Conservation (phyloP, 1,284 basidiomycete species). For the Exobasidium cylindrosporum region DNA sequence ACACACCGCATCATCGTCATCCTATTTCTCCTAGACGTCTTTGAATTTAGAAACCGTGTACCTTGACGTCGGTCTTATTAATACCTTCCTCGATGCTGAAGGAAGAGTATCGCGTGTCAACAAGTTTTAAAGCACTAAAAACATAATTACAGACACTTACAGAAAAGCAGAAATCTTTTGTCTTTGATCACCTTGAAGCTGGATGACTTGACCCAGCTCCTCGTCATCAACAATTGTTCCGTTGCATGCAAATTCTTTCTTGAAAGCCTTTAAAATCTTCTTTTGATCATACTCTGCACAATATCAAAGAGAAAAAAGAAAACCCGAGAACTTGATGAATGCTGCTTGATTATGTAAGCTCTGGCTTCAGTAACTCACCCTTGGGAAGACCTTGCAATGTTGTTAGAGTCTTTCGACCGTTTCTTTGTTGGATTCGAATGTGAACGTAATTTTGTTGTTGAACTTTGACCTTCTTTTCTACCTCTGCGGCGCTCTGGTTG, state of each 20-base stretch:
- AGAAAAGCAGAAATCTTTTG: slow-evolving; percentile 69
- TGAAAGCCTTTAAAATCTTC: slow-evolving; percentile 98
- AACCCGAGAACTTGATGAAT: background rate
- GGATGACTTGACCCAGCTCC: slow-evolving; percentile 95
- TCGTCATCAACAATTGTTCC: slow-evolving; percentile 95
- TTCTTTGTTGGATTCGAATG: slow-evolving; percentile 87
- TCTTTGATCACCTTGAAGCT: slow-evolving; percentile 98
- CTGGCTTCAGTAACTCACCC: slow-evolving; percentile 64
- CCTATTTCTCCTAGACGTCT: background rate
- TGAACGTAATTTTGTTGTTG: slow-evolving; percentile 55
- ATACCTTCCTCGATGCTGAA: slow-evolving; percentile 46
- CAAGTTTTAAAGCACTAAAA: background rate
- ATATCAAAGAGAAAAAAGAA: background rate
- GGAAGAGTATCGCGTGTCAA: background rate
- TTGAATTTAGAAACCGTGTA: slow-evolving; percentile 51
- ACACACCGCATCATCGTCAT: background rate
- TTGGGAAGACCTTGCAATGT: slow-evolving; percentile 95
- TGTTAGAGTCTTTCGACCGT: slow-evolving; percentile 98
- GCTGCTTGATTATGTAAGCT: background rate
- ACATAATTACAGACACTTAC: slow-evolving; percentile 14
- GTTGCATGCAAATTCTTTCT: slow-evolving; percentile 99
- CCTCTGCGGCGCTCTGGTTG: slow-evolving; percentile 20
- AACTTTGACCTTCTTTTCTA: slow-evolving; percentile 12
- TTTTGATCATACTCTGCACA: slow-evolving; percentile 86
- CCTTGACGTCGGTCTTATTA: slow-evolving; percentile 53